phyloP scores from a whole-genome alignment of 2,329 filamentous ascomycete species.

The Pyricularia sp. region DNA sequence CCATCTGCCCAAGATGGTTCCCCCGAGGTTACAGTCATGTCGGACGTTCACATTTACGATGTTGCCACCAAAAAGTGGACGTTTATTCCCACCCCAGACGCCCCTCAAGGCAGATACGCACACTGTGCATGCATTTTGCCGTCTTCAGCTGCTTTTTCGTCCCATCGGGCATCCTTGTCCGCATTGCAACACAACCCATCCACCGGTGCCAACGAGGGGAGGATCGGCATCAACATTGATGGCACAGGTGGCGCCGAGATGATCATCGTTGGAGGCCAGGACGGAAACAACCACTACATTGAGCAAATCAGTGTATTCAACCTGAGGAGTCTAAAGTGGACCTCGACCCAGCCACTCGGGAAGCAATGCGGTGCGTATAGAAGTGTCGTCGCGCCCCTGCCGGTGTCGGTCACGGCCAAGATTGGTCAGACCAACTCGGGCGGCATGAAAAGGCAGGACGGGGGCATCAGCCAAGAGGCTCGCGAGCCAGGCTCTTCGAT shows the following conservation, averaged over 20 bases:
- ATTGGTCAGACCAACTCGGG: conserved; percentile 50
- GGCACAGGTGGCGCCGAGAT: conserved; percentile 91
- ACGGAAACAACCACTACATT: conserved; percentile 97
- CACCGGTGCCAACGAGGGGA: conserved; percentile 72
- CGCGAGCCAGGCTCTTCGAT: conserved; percentile 60
- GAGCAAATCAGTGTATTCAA: conserved; percentile 99
- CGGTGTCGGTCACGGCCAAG: conserved; percentile 52
- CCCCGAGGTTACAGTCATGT: conserved; percentile 92
- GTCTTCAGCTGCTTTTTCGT: conserved; percentile 80
- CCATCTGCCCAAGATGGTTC: conserved; percentile 51
- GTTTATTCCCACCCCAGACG: conserved; percentile 67
- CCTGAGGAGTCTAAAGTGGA: conserved; percentile 90
- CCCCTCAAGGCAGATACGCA: conserved; percentile 89
- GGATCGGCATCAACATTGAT: conserved; percentile 81
- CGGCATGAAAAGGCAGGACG: conserved; percentile 27
- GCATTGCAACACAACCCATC: conserved; percentile 85
- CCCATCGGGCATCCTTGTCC: conserved; percentile 71
- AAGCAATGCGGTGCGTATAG: conserved; percentile 91
- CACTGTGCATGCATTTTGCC: conserved; percentile 91
- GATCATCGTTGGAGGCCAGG: conserved; percentile 93
- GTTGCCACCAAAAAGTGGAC: conserved; percentile 77
- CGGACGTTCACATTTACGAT: conserved; percentile 93
- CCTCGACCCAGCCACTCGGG: conserved; percentile 74
- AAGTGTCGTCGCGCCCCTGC: conserved; percentile 83
- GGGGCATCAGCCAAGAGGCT: conserved; percentile 41